Base-by-base conservation (phyloP, 352 stramenopile species). In the Thalassiosira livingstoniorum region DNA sequence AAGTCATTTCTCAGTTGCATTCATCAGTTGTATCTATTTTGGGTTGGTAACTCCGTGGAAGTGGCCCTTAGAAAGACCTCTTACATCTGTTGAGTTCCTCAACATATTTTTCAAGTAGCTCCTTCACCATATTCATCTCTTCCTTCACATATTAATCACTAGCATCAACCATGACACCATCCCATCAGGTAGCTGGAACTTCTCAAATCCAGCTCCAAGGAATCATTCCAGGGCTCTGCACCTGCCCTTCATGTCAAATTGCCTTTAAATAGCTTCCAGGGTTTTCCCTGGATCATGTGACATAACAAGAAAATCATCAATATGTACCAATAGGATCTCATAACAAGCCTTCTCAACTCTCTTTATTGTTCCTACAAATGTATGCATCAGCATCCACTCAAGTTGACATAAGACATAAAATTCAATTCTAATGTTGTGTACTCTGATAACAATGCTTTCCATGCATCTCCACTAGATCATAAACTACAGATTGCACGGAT, bases 401-500 rank as follows among this genome's bases (percentile, higher is more conserved):
- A 27, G 57, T 83, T 27, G 82, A 60, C 18, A 10, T n/a, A n/a
- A n/a, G n/a, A n/a, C n/a, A n/a, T 25, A 61, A 87, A 92, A 0
- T 54, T 51, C 11, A 92, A 31, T 5, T 70, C n/a, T 15, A 80
- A 35, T 11, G 31, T 21, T 55, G 91, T 76, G 18, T 58, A 66
- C 29, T 82, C 32, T 25, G 60, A 65, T 0, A 90, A 78, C 35
- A 83, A 55, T 5, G 53, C 51, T 31, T 80, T 65, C 53, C 81
- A 92, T 10, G 73, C 54, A 34, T 76, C 72, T 18, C 78, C 85
- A 61, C 25, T 63, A 27, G 35, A 65, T 32, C 87, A 87, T 4
- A 87, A 35, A 55, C 87, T 79, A 72, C 90, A 92, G 2, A 92
- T 37, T 29, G 82, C 85, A 7, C 68, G 27, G 2, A 71, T 60